Base-by-base conservation (phyloP, 2,329 filamentous ascomycete species). In the Diaporthe capsici region DNA sequence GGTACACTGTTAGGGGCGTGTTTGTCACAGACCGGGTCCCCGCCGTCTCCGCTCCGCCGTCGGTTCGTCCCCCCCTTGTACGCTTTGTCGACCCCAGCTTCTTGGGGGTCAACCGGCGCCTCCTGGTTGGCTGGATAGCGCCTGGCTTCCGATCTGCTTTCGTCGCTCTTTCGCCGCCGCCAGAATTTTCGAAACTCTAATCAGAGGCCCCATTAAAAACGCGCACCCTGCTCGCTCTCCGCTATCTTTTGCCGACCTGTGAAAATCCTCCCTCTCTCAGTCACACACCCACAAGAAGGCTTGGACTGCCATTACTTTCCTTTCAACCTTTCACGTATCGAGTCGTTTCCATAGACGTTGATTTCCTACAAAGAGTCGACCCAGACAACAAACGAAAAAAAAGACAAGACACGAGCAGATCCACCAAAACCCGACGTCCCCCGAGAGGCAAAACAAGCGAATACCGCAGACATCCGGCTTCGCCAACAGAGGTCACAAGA, bases 121-220 rank as follows among this genome's bases (percentile, higher is more conserved):
- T n/a, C 8, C 25, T 76, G n/a, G 25, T 60, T 53, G 70, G 63
- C 72, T 73, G 67, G 73, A 58, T 76, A 60, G 72, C 77, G 76
- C 75, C 77, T 37, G 34, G 65, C 55, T 78, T 78, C 79, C 79
- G 79, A 79, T 80, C 77, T 78, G 77, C 79, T 79, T 80, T 80
- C 79, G 79, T 72, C 34, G 65, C 53, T 39, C 71, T 44, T 65
- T 72, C 61, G 67, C 67, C 58, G 44, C 37, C 47, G 44, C 28
- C 57, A 58, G 25, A 67, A 72, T 70, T 70, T 70, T 70, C 65
- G 65, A 70, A 70, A 70, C 65, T 70, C 47, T 55, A 55, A 55
- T 55, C 49, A 70, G 22, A 49, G 28, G 65, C 61, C 25, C 71
- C 57, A 51, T 72, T 65, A 75, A 68, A 76, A 72, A 55, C 72